A percentile compares a stretch with the other conserved stretches of the same genome.
phyloP scores from a whole-genome alignment of 495 filamentous ascomycete species.

The Daldinia concentrica region DNA sequence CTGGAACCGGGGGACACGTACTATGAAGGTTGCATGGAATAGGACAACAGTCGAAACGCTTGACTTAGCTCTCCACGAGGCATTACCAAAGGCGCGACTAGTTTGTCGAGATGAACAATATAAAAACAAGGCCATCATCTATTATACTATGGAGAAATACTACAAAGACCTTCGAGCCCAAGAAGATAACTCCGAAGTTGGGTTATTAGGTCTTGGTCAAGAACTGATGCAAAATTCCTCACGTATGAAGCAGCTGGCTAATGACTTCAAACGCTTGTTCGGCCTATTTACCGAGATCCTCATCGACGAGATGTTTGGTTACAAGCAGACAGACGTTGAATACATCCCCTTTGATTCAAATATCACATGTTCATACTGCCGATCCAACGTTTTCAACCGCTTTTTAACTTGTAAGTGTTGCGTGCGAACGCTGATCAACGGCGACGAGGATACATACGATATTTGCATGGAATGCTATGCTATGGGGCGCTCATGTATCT shows the following conservation, averaged over 20 bases:
- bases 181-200: constrained; percentile 55
- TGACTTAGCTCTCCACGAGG: constrained; percentile 83
- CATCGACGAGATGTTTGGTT: constrained; percentile 83
- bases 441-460: constrained; percentile 83
- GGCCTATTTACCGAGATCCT: constrained; percentile 78
- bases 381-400: constrained; percentile 96
- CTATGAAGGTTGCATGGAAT: constrained; percentile 98
- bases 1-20: constrained; percentile 95
- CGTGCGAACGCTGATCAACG: constrained; percentile 64
- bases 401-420: constrained; percentile 92
- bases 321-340: constrained; percentile 71
- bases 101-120: constrained; percentile 99
- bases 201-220: constrained; percentile 54
- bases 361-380: constrained; percentile 93
- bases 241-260: constrained; percentile 70
- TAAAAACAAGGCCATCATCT: constrained; percentile 96
- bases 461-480: constrained; percentile 97
- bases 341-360: constrained; percentile 82
- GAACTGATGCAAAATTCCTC: constrained; percentile 59
- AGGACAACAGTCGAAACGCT: constrained; percentile 93
- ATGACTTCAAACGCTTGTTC: constrained; percentile 83
- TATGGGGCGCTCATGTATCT: constrained; percentile 90
- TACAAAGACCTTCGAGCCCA: constrained; percentile 67
- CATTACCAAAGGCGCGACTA: constrained; percentile 83
- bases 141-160: constrained; percentile 82